Evolutionary conservation across 129 eudicot species (phyloP), one percentile per base, ranked within the genome.

Genomic region (Solidago caesia): DNA sequence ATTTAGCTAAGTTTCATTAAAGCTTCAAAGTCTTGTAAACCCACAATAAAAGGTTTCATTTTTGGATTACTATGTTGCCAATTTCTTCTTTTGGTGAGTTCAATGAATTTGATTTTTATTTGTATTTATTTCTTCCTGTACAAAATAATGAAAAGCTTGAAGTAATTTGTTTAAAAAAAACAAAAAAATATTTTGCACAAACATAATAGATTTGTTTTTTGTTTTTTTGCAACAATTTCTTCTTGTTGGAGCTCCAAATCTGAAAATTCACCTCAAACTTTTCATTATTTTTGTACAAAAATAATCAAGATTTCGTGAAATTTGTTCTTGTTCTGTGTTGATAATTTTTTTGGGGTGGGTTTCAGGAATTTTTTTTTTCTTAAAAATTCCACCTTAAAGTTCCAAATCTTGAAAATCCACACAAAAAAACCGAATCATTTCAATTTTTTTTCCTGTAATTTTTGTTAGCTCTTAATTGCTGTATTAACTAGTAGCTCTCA

Each of bases 391-490:
- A 63, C 33, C 14, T 64, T 25, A 78, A 70, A n/a, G 61, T 45
- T 64, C 74, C 73, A 72, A 79, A 66, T 67, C 69, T 64, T 64
- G 58, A 55, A 64, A 26, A 11, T 60, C 82, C 77, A 52, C 25
- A 63, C 6, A 63, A 63, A 39, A 5, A 8, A 2, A n/a, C 52
- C 7, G 25, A 53, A 12, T 53, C 14, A 12, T 47, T 53, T 41
- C 65, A 66, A 75, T 47, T 0, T 53, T 63, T 63, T 10, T 16
- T 16, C 51, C 2, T 46, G 8, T 1, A 25, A 16, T 15, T 16
- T 56, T 56, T 56, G 61, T 15, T 33, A 33, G 39, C 39, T 33
- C 39, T 33, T 33, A 33, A 33, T 33, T 33, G 39, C 15, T 13
- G 16, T 14, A 53, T 53, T 12, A 53, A 53, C 14, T 16, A 12